These are phyloP conservation scores for Helenozyma baotianmanensis DNA, from an alignment of 805 yeast species.

Conservation along the genomic window DNA sequence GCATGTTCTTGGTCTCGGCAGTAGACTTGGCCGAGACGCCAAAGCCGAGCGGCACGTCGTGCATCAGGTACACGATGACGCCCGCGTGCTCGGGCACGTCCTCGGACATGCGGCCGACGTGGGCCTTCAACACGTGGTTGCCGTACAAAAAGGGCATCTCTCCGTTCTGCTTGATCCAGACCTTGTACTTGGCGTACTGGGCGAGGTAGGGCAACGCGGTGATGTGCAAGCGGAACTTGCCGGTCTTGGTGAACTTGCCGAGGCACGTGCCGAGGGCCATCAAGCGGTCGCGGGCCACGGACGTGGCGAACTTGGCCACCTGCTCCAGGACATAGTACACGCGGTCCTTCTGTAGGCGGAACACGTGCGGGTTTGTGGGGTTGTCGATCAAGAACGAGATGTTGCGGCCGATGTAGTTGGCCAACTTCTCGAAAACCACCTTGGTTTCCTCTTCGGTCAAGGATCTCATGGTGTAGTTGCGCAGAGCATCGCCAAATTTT, in stretches of 20 bases:
- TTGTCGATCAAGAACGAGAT: conserved; percentile 83
- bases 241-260: conserved; percentile 96
- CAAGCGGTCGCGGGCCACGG: conserved; percentile 80
- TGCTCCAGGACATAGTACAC: conserved; percentile 88
- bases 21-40: conserved; percentile 94
- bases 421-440: conserved; percentile 91
- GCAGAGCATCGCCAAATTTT: no score
- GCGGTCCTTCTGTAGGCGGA: conserved; percentile 92
- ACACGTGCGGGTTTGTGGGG: conserved; percentile 84
- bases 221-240: conserved; percentile 90
- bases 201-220: conserved; percentile 84
- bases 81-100: conserved; percentile 99
- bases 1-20: conserved; percentile 77
- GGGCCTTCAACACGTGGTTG: conserved; percentile 94
- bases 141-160: conserved; percentile 98
- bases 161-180: conserved; percentile 96
- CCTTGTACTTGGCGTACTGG: conserved; percentile 84
- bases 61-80: conserved; percentile 85
- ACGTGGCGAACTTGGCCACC: conserved; percentile 82
- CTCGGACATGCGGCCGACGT: conserved; percentile 93
- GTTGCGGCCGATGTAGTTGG: conserved; percentile 95
- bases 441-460: conserved; percentile 96
- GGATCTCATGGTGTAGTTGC: conserved; percentile 92
- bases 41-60: conserved; percentile 88
- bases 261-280: conserved; percentile 93